phyloP scores from a whole-genome alignment of 1,139 yeast genomes.

The Citeromyces siamensis region DNA sequence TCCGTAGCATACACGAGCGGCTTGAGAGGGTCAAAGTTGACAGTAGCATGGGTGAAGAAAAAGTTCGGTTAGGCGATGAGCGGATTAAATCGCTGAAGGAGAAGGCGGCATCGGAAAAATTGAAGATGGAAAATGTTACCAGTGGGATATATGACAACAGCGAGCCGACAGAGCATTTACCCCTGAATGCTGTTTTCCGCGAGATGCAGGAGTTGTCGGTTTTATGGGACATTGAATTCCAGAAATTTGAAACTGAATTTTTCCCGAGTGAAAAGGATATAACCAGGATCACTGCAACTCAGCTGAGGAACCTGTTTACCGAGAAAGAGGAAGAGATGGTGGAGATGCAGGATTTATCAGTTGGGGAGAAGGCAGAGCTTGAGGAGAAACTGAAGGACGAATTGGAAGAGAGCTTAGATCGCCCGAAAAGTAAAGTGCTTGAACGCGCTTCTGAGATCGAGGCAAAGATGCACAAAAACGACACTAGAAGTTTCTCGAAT shows the following conservation, averaged over 20 bases:
- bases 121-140: conserved; percentile 30
- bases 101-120: conserved; percentile 39
- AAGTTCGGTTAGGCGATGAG: conserved; percentile 54
- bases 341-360: conserved; percentile 5
- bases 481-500: neutral
- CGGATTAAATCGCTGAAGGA: conserved; percentile 46
- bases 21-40: conserved; percentile 75
- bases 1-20: conserved; percentile 61
- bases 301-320: conserved; percentile 58
- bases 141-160: conserved; percentile 42
- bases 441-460: conserved; percentile 1
- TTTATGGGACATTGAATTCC: conserved; percentile 78
- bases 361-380: conserved; percentile 4
- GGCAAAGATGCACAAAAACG: conserved; percentile 1
- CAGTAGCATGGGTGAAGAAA: conserved; percentile 47
- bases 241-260: conserved; percentile 66
- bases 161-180: conserved; percentile 52
- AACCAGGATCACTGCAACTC: conserved; percentile 82
- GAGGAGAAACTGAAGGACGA: conserved; percentile 2
- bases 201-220: conserved; percentile 75
- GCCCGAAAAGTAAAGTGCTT: neutral
- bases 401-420: conserved; percentile 2
- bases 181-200: conserved; percentile 57
- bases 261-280: conserved; percentile 93
- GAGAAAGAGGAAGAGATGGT: conserved; percentile 8